Percentiles rank a stretch among this genome's conserved stretches.
Conservation (phyloP, 192 early-diverging fungal genomes). For the Entophlyctis helioformis region DNA sequence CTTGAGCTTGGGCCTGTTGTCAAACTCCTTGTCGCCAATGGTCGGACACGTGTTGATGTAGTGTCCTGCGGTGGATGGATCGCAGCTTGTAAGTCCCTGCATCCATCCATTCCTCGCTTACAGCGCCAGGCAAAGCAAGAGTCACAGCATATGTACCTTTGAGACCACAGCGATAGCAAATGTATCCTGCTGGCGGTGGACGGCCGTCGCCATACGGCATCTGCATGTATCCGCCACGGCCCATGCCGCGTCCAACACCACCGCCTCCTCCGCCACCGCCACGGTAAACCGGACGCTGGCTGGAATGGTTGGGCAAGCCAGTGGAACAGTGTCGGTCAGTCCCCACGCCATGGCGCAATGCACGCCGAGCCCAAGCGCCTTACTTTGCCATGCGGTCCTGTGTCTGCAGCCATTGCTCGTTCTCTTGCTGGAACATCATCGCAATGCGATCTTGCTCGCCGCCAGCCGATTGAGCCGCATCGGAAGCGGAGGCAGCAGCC, state of each 20-base stretch:
- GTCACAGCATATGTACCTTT: constrained; percentile 35
- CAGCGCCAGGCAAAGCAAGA: constrained; percentile 6
- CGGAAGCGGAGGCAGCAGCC: no score
- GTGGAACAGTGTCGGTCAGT: no score
- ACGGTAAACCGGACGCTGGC: no score
- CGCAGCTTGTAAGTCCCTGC: no score
- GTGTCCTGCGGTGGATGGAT: constrained; percentile 60
- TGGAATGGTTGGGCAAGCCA: no score
- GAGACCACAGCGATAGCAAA: constrained; percentile 85
- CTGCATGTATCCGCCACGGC: constrained; percentile 1
- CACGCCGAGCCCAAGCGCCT: constrained; percentile 16
- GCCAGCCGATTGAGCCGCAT: background rate
- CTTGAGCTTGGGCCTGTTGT: constrained; percentile 62
- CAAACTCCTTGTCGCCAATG: constrained; percentile 61
- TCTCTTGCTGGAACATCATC: constrained; percentile 69
- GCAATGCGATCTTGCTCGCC: constrained; percentile 62
- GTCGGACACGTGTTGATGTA: constrained; percentile 87
- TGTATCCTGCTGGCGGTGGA: constrained; percentile 55
- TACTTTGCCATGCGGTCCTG: constrained; percentile 73
- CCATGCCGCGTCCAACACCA: background rate
- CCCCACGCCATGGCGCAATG: no score
- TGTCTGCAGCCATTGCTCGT: constrained; percentile 68
- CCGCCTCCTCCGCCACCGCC: constrained; percentile 1
- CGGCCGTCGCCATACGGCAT: background rate
- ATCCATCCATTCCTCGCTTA: no score